phyloP scores from a whole-genome alignment of 495 filamentous ascomycete genomes.

The Extremus antarcticus region DNA sequence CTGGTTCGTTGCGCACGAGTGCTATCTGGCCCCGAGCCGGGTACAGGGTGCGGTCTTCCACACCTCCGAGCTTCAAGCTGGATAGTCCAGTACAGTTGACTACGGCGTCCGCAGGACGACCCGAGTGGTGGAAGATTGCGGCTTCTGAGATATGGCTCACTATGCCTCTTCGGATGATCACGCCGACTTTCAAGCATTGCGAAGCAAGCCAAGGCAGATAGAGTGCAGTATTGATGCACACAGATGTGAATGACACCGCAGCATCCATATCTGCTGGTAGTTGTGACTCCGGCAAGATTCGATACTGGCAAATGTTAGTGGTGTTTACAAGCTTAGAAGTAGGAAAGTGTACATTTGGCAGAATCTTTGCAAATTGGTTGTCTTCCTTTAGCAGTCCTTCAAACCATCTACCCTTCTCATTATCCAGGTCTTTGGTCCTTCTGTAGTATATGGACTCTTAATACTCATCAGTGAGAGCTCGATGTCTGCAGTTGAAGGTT shows the following conservation, averaged over 20 bases:
- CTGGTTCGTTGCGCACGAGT: constrained; percentile 71
- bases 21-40: constrained; percentile 83
- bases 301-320: background rate
- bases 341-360: constrained; percentile 53
- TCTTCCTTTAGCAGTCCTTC: constrained; percentile 53
- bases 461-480: background rate
- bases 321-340: too few relatives aligned
- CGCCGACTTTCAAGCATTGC: constrained; percentile 60
- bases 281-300: constrained; percentile 33
- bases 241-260: constrained; percentile 62
- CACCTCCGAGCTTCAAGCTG: constrained; percentile 65
- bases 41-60: constrained; percentile 60
- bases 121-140: constrained; percentile 50
- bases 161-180: constrained; percentile 47
- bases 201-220: constrained; percentile 77
- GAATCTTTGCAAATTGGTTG: constrained; percentile 73
- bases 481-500: too few relatives aligned
- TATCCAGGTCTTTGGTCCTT: constrained; percentile 48
- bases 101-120: constrained; percentile 54
- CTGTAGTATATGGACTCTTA: constrained; percentile 34
- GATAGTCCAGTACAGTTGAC: constrained; percentile 83
- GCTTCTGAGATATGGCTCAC: constrained; percentile 67
- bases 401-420: constrained; percentile 40
- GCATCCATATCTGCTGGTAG: constrained; percentile 53
- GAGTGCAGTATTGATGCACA: constrained; percentile 82